phyloP scores from a whole-genome alignment of 352 stramenopile species.

The Pythium coloratum region DNA sequence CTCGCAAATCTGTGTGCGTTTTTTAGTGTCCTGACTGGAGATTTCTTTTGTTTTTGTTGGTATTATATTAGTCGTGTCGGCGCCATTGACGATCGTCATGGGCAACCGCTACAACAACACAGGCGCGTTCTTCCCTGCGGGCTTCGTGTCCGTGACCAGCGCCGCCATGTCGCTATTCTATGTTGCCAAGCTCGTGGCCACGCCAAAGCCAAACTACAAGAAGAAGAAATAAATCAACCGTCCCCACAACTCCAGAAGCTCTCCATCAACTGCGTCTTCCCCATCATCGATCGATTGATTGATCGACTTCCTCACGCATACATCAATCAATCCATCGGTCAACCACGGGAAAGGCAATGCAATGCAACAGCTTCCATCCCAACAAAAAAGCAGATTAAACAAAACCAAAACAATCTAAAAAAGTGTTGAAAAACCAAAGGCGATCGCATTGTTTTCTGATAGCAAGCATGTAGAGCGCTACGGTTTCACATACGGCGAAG shows the following conservation, averaged over 20 bases:
- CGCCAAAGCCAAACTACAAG: slow-evolving; percentile 78
- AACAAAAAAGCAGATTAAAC: no score
- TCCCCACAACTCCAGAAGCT: neutral
- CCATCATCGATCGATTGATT: neutral
- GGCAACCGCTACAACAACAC: slow-evolving; percentile 76
- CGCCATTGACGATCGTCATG: slow-evolving; percentile 73
- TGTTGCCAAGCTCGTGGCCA: slow-evolving; percentile 65
- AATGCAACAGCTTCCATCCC: no score
- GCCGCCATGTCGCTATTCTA: slow-evolving; percentile 83
- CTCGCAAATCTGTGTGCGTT: neutral
- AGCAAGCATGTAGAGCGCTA: no score
- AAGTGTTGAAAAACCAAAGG: no score
- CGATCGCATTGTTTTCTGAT: no score
- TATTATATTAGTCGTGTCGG: slow-evolving; percentile 43
- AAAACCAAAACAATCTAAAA: no score
- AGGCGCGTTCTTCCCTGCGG: slow-evolving; percentile 68
- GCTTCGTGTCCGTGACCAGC: slow-evolving; percentile 59
- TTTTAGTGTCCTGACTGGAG: neutral
- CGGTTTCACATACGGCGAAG: slow-evolving; percentile 20
- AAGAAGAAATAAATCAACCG: slow-evolving; percentile 40
- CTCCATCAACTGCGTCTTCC: neutral
- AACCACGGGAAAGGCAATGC: no score
- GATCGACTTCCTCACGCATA: neutral
- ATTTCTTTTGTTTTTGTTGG: neutral
- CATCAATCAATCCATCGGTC: no score